A percentile compares a stretch with the other conserved stretches of the same genome.
These are phyloP conservation scores for Ceratobasidium sp. DNA, from an alignment of 1,284 basidiomycete genomes.

Conservation along the genomic window DNA sequence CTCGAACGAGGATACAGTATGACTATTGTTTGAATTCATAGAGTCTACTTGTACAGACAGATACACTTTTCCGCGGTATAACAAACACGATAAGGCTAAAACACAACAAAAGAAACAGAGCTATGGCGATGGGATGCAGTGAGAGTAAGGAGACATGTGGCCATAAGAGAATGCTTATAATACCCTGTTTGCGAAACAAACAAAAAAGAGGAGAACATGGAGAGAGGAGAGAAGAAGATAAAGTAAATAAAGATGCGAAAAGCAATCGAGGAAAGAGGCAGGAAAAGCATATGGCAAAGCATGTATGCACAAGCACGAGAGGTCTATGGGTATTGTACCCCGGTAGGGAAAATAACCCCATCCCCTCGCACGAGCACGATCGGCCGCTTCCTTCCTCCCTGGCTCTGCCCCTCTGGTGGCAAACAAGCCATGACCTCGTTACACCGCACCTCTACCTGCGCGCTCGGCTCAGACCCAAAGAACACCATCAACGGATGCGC, in stretches of 20 bases:
- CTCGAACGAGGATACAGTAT: neutral
- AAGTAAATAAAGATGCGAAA: slow-evolving; percentile 33
- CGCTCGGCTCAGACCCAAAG: slow-evolving; percentile 88
- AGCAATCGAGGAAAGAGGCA: neutral
- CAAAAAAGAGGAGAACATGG: slow-evolving; percentile 15
- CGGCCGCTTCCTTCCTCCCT: slow-evolving; percentile 68
- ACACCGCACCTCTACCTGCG: slow-evolving; percentile 88
- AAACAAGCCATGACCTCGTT: slow-evolving; percentile 72
- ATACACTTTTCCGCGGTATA: slow-evolving; percentile 19
- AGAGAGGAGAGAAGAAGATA: slow-evolving; percentile 29
- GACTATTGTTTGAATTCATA: slow-evolving; percentile 30
- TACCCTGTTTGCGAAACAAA: slow-evolving; percentile 4
- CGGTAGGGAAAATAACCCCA: slow-evolving; percentile 93
- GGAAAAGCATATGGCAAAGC: neutral
- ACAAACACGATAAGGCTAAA: slow-evolving; percentile 48
- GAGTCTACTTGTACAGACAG: slow-evolving; percentile 30
- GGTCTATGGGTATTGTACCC: slow-evolving; percentile 77
- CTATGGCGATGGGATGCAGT: slow-evolving; percentile 43
- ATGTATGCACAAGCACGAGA: slow-evolving; percentile 58
- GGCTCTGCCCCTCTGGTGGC: slow-evolving; percentile 64
- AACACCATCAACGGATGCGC: slow-evolving; percentile 80
- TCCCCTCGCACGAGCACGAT: slow-evolving; percentile 88
- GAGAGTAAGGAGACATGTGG: slow-evolving; percentile 27
- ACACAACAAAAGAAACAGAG: slow-evolving; percentile 46
- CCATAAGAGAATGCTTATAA: slow-evolving; percentile 10